Conservation (phyloP, 2,329 filamentous ascomycete species). For the Rhytidhysteron rufulum region DNA sequence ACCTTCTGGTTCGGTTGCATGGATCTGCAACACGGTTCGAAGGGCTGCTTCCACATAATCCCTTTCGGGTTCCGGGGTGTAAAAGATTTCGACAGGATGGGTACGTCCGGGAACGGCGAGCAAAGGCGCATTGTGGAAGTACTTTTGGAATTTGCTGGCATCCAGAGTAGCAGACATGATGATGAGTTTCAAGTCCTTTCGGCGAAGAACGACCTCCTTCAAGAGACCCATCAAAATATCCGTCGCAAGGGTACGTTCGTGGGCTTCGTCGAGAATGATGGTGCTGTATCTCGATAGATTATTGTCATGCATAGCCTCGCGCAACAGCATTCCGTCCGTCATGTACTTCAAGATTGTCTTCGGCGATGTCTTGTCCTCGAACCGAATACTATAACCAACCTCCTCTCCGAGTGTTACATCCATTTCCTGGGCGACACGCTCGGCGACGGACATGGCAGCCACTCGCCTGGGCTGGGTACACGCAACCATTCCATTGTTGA, state of each 20-base stretch:
- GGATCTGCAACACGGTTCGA: slow-evolving; percentile 92
- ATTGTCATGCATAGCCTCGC: slow-evolving; percentile 90
- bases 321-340: slow-evolving; percentile 97
- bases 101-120: slow-evolving; percentile 93
- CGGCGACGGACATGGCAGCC: slow-evolving; percentile 94
- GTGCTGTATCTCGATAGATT: slow-evolving; percentile 87
- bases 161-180: slow-evolving; percentile 96
- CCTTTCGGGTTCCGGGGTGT: slow-evolving; percentile 91
- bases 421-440: slow-evolving; percentile 94
- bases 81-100: slow-evolving; percentile 96
- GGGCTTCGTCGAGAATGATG: slow-evolving; percentile 97
- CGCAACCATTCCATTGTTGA: slow-evolving; percentile 82
- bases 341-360: slow-evolving; percentile 97
- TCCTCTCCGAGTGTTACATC: slow-evolving; percentile 87
- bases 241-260: slow-evolving; percentile 94
- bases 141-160: slow-evolving; percentile 95
- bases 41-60: slow-evolving; percentile 97
- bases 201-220: slow-evolving; percentile 84
- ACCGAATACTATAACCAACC: slow-evolving; percentile 95
- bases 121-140: slow-evolving; percentile 92
- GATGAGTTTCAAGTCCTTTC: slow-evolving; percentile 88
- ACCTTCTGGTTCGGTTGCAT: slow-evolving; percentile 85
- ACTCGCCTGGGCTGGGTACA: slow-evolving; percentile 98
- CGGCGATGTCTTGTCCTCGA: slow-evolving; percentile 87
- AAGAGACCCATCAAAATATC: slow-evolving; percentile 92